Evolutionary conservation across 768 basidiomycete species (phyloP).

Genomic region (Infundibulicybe gibba): DNA sequence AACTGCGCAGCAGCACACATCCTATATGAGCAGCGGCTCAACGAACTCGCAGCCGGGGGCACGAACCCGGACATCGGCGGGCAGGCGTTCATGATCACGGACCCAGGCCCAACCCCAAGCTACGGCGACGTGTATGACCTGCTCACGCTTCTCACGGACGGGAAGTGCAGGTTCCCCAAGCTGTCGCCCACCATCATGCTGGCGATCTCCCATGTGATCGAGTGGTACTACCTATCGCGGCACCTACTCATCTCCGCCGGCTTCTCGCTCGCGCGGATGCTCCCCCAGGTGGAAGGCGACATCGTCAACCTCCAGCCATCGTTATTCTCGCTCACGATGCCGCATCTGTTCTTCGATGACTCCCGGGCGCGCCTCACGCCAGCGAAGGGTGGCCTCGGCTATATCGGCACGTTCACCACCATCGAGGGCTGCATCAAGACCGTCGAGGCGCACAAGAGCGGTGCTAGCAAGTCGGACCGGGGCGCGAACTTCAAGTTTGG

Average conservation of each 20-base stretch:
- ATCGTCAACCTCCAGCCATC: constrained; percentile 57
- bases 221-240: constrained; percentile 49
- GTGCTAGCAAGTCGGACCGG: constrained; percentile 29
- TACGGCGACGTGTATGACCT: constrained; percentile 60
- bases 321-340: constrained; percentile 46
- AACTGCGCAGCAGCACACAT: constrained; percentile 73
- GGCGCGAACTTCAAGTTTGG: constrained; percentile 45
- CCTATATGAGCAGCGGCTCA: constrained; percentile 67
- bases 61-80: constrained; percentile 67
- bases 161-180: constrained; percentile 49
- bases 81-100: constrained; percentile 62
- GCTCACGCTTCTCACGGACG: constrained; percentile 53
- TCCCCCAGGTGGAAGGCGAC: constrained; percentile 46
- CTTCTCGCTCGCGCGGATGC: constrained; percentile 27
- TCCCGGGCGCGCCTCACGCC: constrained; percentile 57
- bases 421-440: constrained; percentile 57
- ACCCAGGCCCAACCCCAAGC: constrained; percentile 60
- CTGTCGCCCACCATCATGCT: constrained; percentile 66
- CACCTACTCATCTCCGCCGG: constrained; percentile 29
- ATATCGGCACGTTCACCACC: constrained; percentile 55
- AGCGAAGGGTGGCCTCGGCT: constrained; percentile 60
- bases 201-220: constrained; percentile 54
- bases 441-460: constrained; percentile 41
- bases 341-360: constrained; percentile 63
- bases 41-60: constrained; percentile 37